Evolutionary conservation across 352 stramenopile species (phyloP).

Genomic region (Globisporangium lucens): DNA sequence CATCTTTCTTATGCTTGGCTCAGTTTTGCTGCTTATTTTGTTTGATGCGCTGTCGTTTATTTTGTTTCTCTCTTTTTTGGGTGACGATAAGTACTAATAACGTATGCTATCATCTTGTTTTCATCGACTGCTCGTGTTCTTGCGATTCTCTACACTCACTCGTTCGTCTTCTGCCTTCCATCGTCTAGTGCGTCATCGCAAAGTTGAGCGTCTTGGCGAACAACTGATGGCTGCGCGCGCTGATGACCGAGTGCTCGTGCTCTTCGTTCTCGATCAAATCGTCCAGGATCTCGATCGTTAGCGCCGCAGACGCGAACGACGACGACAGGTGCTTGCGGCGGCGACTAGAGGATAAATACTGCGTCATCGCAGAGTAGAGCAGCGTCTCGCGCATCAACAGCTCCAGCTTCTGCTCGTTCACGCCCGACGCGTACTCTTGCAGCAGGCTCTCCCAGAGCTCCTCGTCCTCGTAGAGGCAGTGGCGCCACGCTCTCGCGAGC

Average conservation of each 20-base stretch:
- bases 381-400: conserved; percentile 67
- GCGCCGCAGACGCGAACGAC: conserved; percentile 14
- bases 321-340: conserved; percentile 20
- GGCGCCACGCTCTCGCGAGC: conserved; percentile 47
- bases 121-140: background rate
- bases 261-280: conserved; percentile 57
- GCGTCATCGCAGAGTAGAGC: conserved; percentile 57
- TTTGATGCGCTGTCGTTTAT: conserved; percentile 15
- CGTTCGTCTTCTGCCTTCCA: conserved; percentile 1
- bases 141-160: background rate
- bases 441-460: conserved; percentile 59
- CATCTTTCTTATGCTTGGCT: conserved; percentile 22
- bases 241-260: conserved; percentile 43
- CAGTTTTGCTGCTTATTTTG: conserved; percentile 26
- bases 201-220: conserved; percentile 76
- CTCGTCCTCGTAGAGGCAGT: conserved; percentile 49
- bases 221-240: conserved; percentile 49
- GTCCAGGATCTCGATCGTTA: conserved; percentile 67
- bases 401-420: conserved; percentile 67
- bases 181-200: conserved; percentile 23
- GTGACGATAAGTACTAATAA: conserved; percentile 6
- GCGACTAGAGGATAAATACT: conserved; percentile 31
- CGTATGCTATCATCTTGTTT: conserved; percentile 9
- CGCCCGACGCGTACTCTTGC: conserved; percentile 41
- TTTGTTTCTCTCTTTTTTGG: conserved; percentile 11